A percentile compares a stretch with the other conserved stretches of the same genome.
These are phyloP conservation scores for Grifola frondosa DNA, from an alignment of 1,284 basidiomycete genomes.

Conservation along the genomic window DNA sequence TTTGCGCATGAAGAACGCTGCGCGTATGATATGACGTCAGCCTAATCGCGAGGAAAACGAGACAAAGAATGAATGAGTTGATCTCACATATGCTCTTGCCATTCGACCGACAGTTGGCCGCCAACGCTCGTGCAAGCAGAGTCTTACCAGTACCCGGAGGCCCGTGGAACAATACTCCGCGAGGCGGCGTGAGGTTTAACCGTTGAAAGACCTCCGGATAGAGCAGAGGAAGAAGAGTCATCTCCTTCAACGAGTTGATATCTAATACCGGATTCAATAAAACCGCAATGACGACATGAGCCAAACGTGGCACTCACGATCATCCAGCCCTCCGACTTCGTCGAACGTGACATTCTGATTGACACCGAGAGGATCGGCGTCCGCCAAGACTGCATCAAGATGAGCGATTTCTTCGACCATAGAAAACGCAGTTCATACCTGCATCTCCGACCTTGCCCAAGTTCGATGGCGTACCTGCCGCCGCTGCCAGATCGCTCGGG, in stretches of 20 bases:
- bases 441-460: conserved; percentile 81
- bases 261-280: conserved; percentile 51
- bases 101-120: conserved; percentile 88
- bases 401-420: conserved; percentile 16
- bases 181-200: conserved; percentile 92
- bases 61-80: too few species aligned
- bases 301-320: conserved; percentile 72
- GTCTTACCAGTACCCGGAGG: conserved; percentile 96
- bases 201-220: conserved; percentile 98
- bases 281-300: conserved; percentile 1
- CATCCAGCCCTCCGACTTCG: conserved; percentile 95
- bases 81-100: conserved; percentile 89
- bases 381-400: conserved; percentile 85
- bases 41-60: neutral
- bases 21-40: conserved; percentile 6
- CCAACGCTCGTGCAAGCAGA: conserved; percentile 88
- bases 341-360: conserved; percentile 95
- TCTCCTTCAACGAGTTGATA: conserved; percentile 97
- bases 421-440: conserved; percentile 37
- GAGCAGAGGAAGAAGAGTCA: conserved; percentile 93
- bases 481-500: conserved; percentile 57
- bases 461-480: conserved; percentile 74
- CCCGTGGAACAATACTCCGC: conserved; percentile 97
- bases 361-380: conserved; percentile 94
- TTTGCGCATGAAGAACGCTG: conserved; percentile 99